A percentile compares a stretch with the other conserved stretches of the same genome.
phyloP scores from a whole-genome alignment of 2,329 filamentous ascomycete genomes.

The Cordyceps tenuipes region DNA sequence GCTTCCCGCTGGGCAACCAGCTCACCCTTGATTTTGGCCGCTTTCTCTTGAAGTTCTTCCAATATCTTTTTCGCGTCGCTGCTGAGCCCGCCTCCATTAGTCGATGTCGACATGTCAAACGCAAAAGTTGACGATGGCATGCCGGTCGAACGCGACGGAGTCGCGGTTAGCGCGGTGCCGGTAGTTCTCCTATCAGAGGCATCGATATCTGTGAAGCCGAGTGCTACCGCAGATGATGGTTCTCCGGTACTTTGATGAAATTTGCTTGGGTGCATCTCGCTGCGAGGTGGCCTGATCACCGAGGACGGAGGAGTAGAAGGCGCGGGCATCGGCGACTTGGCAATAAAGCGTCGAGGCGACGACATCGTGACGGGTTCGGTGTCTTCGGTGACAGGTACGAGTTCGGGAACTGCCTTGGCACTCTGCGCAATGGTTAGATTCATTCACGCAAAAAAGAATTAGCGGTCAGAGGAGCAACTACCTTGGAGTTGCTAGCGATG shows the following conservation, averaged over 20 bases:
- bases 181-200: constrained; percentile 38
- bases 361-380: constrained; percentile 22
- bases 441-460: background rate
- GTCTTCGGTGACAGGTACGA: constrained; percentile 36
- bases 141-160: constrained; percentile 52
- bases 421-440: constrained; percentile 12
- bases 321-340: background rate
- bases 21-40: constrained; percentile 60
- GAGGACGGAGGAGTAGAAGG: constrained; percentile 55
- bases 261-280: constrained; percentile 89
- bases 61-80: constrained; percentile 53
- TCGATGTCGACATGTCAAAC: constrained; percentile 48
- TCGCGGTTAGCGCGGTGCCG: constrained; percentile 41
- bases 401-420: constrained; percentile 25
- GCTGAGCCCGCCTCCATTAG: constrained; percentile 46
- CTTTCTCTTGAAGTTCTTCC: constrained; percentile 63
- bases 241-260: constrained; percentile 67
- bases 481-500: constrained; percentile 31
- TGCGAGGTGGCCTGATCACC: constrained; percentile 59
- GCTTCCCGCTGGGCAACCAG: constrained; percentile 54
- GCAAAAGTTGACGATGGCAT: constrained; percentile 56
- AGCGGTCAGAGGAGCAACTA: constrained; percentile 18
- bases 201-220: constrained; percentile 74
- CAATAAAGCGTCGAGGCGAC: background rate
- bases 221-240: constrained; percentile 68